These are phyloP conservation scores for Jackrogersella multiformis DNA, from an alignment of 495 filamentous ascomycete genomes.

Conservation along the genomic window DNA sequence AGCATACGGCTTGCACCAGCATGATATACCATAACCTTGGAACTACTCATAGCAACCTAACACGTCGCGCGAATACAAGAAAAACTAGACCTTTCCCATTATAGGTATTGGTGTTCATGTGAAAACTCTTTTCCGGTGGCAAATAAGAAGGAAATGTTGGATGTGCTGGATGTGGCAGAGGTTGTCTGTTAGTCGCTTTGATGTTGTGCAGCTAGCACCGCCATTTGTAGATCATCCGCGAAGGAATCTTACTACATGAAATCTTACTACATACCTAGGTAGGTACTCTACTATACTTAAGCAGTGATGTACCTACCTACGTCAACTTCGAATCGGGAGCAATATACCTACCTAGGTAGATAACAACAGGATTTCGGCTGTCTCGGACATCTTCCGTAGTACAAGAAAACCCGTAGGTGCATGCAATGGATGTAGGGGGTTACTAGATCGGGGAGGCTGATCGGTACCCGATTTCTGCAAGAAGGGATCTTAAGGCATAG, in stretches of 20 bases:
- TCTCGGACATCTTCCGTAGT: constrained; percentile 8
- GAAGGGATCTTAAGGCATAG: constrained; percentile 25
- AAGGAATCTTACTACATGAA: constrained; percentile 33
- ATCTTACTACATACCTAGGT: too few species aligned
- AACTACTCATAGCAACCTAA: constrained; percentile 25
- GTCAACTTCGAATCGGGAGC: constrained; percentile 16
- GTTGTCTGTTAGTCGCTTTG: constrained; percentile 14
- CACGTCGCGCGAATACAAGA: constrained; percentile 32
- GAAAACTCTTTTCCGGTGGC: constrained; percentile 13
- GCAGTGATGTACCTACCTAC: constrained; percentile 31
- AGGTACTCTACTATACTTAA: constrained; percentile 28
- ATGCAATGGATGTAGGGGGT: neutral
- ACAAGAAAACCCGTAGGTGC: constrained; percentile 1
- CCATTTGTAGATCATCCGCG: constrained; percentile 32
- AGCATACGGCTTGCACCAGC: neutral
- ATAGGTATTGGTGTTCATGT: neutral
- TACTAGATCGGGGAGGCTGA: constrained; percentile 30
- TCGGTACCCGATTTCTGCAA: constrained; percentile 29
- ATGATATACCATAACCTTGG: too few species aligned
- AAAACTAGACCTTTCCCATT: constrained; percentile 9
- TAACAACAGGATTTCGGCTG: constrained; percentile 13
- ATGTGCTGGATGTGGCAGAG: too few species aligned
- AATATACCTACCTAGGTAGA: neutral
- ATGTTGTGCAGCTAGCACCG: constrained; percentile 23
- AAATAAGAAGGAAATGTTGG: constrained; percentile 15